These are phyloP conservation scores for Atkinsonella hypoxylon DNA, from an alignment of 2,329 filamentous ascomycete species.

Conservation along the genomic window DNA sequence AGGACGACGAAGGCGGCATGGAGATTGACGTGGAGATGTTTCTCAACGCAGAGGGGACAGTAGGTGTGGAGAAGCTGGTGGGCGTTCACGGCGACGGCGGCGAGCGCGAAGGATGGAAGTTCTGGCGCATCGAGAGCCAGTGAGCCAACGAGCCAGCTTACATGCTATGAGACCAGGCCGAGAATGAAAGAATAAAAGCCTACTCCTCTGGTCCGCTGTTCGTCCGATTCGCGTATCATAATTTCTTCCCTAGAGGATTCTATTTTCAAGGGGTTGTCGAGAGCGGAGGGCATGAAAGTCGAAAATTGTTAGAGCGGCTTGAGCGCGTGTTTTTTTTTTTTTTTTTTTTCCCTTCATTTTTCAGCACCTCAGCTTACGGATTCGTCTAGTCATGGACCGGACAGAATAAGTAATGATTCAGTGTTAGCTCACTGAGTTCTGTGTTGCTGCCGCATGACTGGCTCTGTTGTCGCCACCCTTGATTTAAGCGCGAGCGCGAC, in stretches of 20 bases:
- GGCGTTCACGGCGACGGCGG: slow-evolving; percentile 60
- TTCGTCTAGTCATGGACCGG: slow-evolving; percentile 17
- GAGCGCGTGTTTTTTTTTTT: neutral
- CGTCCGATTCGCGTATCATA: neutral
- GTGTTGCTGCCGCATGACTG: too few relatives aligned
- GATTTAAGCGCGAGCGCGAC: too few relatives aligned
- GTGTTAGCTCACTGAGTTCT: too few relatives aligned
- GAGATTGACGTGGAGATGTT: slow-evolving; percentile 85
- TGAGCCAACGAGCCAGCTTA: slow-evolving; percentile 10
- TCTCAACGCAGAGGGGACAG: slow-evolving; percentile 68
- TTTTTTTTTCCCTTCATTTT: neutral
- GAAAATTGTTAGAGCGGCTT: neutral
- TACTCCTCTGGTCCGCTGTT: neutral
- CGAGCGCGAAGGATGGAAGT: slow-evolving; percentile 73
- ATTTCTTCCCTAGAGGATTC: neutral
- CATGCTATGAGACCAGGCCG: neutral
- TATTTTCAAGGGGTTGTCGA: neutral
- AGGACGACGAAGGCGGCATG: slow-evolving; percentile 68
- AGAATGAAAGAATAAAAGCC: neutral
- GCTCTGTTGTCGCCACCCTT: too few relatives aligned
- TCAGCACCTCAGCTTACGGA: neutral
- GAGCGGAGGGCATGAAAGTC: slow-evolving; percentile 1
- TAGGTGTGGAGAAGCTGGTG: slow-evolving; percentile 78
- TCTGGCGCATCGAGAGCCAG: slow-evolving; percentile 56
- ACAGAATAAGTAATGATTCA: too few relatives aligned